A percentile compares a stretch with the other conserved stretches of the same genome.
phyloP scores from a whole-genome alignment of 2,329 filamentous ascomycete species.

The Trichoderma sp. region DNA sequence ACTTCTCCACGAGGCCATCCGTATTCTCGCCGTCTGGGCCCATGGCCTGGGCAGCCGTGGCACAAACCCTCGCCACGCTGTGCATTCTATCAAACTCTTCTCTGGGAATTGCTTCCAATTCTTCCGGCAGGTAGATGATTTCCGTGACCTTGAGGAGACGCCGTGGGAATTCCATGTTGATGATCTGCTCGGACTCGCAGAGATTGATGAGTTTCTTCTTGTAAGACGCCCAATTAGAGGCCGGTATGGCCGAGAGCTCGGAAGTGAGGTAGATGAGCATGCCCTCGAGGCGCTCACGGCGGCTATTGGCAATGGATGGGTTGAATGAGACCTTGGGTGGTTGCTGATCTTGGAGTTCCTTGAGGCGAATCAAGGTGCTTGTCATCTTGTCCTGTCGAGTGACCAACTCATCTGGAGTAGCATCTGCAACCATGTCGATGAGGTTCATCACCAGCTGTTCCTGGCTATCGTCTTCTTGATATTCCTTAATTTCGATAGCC shows the following conservation, averaged over 20 bases:
- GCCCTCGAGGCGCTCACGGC: slow-evolving; percentile 10
- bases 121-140: slow-evolving; percentile 34
- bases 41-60: slow-evolving; percentile 30
- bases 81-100: slow-evolving; percentile 32
- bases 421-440: background rate
- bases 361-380: background rate
- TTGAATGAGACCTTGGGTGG: background rate
- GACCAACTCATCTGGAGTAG: background rate
- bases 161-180: slow-evolving; percentile 25
- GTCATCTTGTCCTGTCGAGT: background rate
- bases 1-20: slow-evolving; percentile 25
- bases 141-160: slow-evolving; percentile 29
- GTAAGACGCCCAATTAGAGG: slow-evolving; percentile 28
- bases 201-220: slow-evolving; percentile 27
- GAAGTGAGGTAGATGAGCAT: background rate
- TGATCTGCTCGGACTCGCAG: slow-evolving; percentile 20
- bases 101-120: slow-evolving; percentile 28
- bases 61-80: slow-evolving; percentile 31
- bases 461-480: background rate
- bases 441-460: background rate
- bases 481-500: background rate
- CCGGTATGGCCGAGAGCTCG: slow-evolving; percentile 27
- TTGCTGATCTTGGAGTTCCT: background rate
- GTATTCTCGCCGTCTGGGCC: slow-evolving; percentile 28
- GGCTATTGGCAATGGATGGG: background rate